Evolutionary conservation across 106 monocot species (phyloP).

Genomic region (Vanilla planifolia): DNA sequence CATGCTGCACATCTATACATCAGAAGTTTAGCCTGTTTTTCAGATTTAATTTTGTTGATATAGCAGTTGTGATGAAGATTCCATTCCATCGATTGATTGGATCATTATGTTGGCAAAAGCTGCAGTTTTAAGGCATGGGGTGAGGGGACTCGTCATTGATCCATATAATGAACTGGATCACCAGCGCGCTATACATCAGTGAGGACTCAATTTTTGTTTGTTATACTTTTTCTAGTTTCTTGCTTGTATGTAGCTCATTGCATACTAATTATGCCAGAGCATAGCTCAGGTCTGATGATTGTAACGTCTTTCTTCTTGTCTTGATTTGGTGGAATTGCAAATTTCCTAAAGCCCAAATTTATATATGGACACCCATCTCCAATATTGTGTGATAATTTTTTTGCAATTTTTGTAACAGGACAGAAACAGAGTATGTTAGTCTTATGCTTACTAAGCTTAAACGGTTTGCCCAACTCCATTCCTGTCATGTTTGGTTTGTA

Average conservation of each 20-base stretch:
- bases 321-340: too few species aligned
- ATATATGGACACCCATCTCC: too few species aligned
- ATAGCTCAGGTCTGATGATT: too few species aligned
- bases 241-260: neutral
- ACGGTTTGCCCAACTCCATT: constrained; percentile 86
- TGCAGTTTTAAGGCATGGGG: constrained; percentile 83
- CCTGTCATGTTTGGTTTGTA: constrained; percentile 98
- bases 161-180: constrained; percentile 99
- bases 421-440: constrained; percentile 96
- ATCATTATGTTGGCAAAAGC: constrained; percentile 79
- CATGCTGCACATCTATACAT: too few species aligned
- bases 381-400: neutral
- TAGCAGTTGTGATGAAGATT: constrained; percentile 78
- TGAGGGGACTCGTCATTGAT: constrained; percentile 92
- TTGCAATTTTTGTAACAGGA: constrained; percentile 44
- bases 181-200: constrained; percentile 69
- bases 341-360: too few species aligned
- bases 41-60: constrained; percentile 1
- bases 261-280: too few species aligned
- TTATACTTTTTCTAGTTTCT: neutral
- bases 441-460: constrained; percentile 83
- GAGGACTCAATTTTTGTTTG: constrained; percentile 12
- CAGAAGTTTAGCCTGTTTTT: constrained; percentile 2
- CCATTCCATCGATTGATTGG: constrained; percentile 76
- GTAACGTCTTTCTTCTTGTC: too few species aligned